These are phyloP conservation scores for Voacanga thouarsii DNA, from an alignment of 257 asterid genomes.

Conservation along the genomic window DNA sequence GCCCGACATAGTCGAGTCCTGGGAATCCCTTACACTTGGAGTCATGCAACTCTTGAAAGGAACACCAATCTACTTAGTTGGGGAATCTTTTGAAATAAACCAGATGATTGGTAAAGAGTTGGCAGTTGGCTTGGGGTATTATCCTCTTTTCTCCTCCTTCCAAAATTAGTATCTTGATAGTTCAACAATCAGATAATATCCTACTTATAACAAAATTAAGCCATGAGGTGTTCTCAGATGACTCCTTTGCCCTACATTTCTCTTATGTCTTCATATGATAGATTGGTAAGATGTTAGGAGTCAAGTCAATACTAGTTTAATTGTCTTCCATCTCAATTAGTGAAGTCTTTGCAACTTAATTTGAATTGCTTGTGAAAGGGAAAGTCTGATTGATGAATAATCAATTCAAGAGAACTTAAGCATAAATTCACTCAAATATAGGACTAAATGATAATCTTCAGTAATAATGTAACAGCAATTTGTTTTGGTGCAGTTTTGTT, in stretches of 20 bases:
- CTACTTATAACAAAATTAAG: neutral
- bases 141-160: constrained; percentile 16
- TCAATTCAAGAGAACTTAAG: neutral
- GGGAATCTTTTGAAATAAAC: constrained; percentile 86
- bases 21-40: constrained; percentile 86
- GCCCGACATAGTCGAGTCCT: constrained; percentile 93
- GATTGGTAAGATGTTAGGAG: neutral
- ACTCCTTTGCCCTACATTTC: neutral
- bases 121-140: constrained; percentile 89
- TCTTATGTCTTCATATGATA: neutral
- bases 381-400: neutral
- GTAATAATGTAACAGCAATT: neutral
- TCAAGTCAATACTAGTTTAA: no score
- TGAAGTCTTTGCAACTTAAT: no score
- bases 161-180: neutral
- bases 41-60: constrained; percentile 70
- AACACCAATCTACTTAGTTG: constrained; percentile 77
- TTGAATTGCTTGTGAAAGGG: neutral
- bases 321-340: no score
- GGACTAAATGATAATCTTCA: neutral
- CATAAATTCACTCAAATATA: neutral
- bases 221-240: neutral
- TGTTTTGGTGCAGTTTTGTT: no score
- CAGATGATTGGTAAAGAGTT: constrained; percentile 78
- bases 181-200: neutral